A percentile compares a stretch with the other conserved stretches of the same genome.
Conservation (phyloP, 148 eudicot genomes). For the Diospyros kaki region DNA sequence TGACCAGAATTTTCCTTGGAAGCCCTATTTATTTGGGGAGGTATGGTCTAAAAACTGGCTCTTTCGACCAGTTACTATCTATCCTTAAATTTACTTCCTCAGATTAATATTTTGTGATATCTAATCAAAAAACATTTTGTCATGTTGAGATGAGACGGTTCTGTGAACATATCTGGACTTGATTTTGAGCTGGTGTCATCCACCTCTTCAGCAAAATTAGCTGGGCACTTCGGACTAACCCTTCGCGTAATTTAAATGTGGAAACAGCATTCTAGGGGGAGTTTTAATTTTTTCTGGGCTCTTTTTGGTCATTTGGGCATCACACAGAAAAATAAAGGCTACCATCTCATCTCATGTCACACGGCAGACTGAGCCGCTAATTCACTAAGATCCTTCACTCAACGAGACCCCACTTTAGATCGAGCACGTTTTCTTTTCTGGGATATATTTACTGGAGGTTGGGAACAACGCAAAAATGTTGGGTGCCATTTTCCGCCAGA, state of each 20-base stretch:
- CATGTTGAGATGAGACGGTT: too few relatives aligned
- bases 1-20: slow-evolving; percentile 66
- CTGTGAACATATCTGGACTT: too few relatives aligned
- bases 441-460: too few relatives aligned
- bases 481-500: too few relatives aligned
- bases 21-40: slow-evolving; percentile 79
- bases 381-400: slow-evolving; percentile 33
- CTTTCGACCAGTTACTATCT: too few relatives aligned
- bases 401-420: neutral
- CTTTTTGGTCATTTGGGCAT: slow-evolving; percentile 77
- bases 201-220: too few relatives aligned
- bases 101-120: too few relatives aligned
- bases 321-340: slow-evolving; percentile 49
- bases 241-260: slow-evolving; percentile 1
- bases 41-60: slow-evolving; percentile 18
- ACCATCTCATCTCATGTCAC: slow-evolving; percentile 23
- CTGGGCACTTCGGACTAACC: neutral
- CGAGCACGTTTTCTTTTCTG: too few relatives aligned
- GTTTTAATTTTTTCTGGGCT: slow-evolving; percentile 65
- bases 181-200: too few relatives aligned
- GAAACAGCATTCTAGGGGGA: slow-evolving; percentile 73
- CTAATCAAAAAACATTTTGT: too few relatives aligned
- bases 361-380: slow-evolving; percentile 45
- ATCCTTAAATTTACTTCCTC: too few relatives aligned
- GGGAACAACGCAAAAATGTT: too few relatives aligned